Conservation (phyloP, 176 grass and related monocot species). For the Musa itinerans region DNA sequence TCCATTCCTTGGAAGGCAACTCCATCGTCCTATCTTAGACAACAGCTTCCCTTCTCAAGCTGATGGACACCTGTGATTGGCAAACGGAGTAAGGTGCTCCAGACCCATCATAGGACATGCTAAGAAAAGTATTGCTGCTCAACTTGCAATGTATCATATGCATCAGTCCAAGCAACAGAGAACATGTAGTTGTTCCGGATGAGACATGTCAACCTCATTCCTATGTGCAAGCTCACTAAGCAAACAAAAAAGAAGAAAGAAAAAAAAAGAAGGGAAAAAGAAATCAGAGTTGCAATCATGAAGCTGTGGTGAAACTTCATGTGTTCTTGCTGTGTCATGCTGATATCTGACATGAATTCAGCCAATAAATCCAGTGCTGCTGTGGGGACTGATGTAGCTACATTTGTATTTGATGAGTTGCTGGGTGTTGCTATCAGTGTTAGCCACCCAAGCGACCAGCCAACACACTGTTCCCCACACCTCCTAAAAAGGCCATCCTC, state of each 20-base stretch:
- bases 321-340: neutral
- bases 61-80: neutral
- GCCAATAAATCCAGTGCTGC: neutral
- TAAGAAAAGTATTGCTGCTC: neutral
- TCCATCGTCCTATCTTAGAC: neutral
- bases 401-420: neutral
- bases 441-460: neutral
- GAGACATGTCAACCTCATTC: too few relatives aligned
- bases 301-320: neutral
- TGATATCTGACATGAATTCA: neutral
- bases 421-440: neutral
- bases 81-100: neutral
- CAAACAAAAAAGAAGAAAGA: too few relatives aligned
- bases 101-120: neutral
- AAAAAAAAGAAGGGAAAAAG: too few relatives aligned
- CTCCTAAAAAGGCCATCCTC: neutral
- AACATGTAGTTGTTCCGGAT: too few relatives aligned
- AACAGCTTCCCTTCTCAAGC: neutral
- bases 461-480: conserved; percentile 8
- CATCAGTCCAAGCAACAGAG: too few relatives aligned
- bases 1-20: neutral
- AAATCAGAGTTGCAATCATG: too few relatives aligned
- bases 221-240: too few relatives aligned
- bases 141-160: neutral
- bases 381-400: neutral